Base-by-base conservation (phyloP, 805 yeast genomes). In the Candida khao-thaluensis region DNA sequence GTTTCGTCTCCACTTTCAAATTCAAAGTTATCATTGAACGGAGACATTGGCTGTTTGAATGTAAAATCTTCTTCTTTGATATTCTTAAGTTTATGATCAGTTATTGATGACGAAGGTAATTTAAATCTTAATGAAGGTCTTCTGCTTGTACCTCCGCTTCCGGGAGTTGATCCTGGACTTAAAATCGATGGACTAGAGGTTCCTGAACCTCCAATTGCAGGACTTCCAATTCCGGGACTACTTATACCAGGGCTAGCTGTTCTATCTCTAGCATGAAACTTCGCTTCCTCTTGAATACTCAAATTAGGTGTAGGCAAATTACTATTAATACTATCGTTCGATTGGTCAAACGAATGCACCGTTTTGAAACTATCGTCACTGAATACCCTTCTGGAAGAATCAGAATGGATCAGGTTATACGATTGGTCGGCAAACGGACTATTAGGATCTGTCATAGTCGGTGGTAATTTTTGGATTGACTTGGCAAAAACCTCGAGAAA, bases 91-190 rank as follows among this genome's bases (percentile, higher is more conserved):
- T 17, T 30, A 17, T 25, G 18, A 27, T 40, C 40, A 7, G 47
- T 41, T 12, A 52, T 33, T n/a, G 48, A 44, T 11, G 51, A 30
- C 5, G 43, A 41, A 6, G 69, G 66, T 9, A 64, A 43, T 30
- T 62, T 48, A 45, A 66, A 65, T 18, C 68, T 52, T 6, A 66
- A 51, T 3, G 60, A 50, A 1, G 58, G 54, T 36, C 51, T 58
- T 17, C 58, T 44, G 9, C 29, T 9, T 11, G 34, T 3, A 31
- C 28, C 23, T 9, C 23, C n/a, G n/a, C n/a, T n/a, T n/a, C n/a
- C n/a, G 24, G 24, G 9, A 22, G 9, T 22, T 7, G 24, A 7
- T 8, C 24, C 24, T 10, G 24, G 24, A 22, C 24, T 22, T 7
- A 22, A 22, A 22, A 7, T 10, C 24, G 24, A 22, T 8, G 10